Conservation (phyloP, 257 asterid genomes). For the Verbascum thapsus region DNA sequence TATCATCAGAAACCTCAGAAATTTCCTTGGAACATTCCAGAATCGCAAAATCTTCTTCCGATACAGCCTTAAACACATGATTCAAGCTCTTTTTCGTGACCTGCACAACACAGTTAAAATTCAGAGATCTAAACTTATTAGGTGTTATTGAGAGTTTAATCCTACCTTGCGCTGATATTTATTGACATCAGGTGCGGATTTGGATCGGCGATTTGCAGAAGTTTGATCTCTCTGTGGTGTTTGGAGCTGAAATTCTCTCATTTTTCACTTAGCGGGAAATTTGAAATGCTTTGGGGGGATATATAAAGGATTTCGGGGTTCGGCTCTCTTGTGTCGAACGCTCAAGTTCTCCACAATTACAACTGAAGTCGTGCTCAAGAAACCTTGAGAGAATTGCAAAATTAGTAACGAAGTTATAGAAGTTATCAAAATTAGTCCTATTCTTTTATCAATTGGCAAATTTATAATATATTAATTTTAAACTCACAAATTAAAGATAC, state of each 20-base stretch:
- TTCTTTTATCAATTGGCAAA: too few relatives aligned
- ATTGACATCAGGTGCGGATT: conserved; percentile 40
- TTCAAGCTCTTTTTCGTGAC: conserved; percentile 40
- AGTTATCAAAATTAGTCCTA: too few relatives aligned
- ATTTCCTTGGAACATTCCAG: conserved; percentile 38
- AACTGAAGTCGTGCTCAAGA: too few relatives aligned
- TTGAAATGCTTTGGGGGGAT: conserved; percentile 9
- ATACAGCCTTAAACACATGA: conserved; percentile 37
- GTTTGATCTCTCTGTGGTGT: conserved; percentile 42
- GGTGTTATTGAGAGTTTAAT: not conserved
- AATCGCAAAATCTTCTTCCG: conserved; percentile 37
- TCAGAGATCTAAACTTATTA: not conserved
- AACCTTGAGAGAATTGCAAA: too few relatives aligned
- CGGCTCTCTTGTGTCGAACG: conserved; percentile 1
- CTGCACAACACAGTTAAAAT: conserved; percentile 32
- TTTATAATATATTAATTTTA: too few relatives aligned
- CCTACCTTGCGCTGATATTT: conserved; percentile 47
- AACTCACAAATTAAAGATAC: too few relatives aligned
- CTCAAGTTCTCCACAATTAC: not conserved
- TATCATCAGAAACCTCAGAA: conserved; percentile 37
- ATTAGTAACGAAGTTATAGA: too few relatives aligned
- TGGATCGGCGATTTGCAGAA: conserved; percentile 44
- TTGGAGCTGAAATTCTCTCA: conserved; percentile 40
- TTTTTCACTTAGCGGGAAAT: conserved; percentile 37
- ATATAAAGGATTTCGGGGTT: not conserved